These are phyloP conservation scores for Leccinum truebloodii DNA, from an alignment of 768 basidiomycete species.

Conservation along the genomic window DNA sequence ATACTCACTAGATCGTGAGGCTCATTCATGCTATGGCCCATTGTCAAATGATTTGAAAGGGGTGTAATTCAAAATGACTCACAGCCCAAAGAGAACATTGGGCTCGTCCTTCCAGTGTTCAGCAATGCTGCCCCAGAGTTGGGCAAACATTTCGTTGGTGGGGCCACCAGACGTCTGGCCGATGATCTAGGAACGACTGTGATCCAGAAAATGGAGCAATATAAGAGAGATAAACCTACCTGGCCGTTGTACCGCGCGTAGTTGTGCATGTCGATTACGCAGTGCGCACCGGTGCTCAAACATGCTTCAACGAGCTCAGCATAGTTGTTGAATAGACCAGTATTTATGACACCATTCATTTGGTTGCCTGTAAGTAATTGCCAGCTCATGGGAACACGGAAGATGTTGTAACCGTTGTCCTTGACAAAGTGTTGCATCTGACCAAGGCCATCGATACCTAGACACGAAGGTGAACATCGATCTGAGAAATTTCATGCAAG, in stretches of 20 bases:
- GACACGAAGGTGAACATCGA: not conserved
- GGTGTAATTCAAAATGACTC: constrained; percentile 14
- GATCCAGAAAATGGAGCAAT: not conserved
- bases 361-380: constrained; percentile 48
- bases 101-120: constrained; percentile 43
- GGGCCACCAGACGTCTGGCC: constrained; percentile 57
- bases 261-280: constrained; percentile 61
- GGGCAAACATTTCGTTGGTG: constrained; percentile 52
- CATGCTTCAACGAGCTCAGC: constrained; percentile 45
- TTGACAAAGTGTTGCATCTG: constrained; percentile 64
- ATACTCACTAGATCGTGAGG: constrained; percentile 51
- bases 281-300: constrained; percentile 50
- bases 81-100: constrained; percentile 52
- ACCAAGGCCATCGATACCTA: constrained; percentile 30
- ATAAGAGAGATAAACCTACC: constrained; percentile 23
- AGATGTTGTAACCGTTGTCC: constrained; percentile 54
- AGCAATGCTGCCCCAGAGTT: constrained; percentile 54
- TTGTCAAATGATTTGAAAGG: not conserved
- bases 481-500: not conserved
- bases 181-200: constrained; percentile 41
- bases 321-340: constrained; percentile 48
- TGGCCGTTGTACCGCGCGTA: constrained; percentile 56
- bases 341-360: constrained; percentile 41
- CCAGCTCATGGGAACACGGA: constrained; percentile 64
- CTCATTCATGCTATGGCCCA: constrained; percentile 55